Percentiles rank a stretch among this genome's conserved stretches.
phyloP scores from a whole-genome alignment of 257 asterid genomes.

The Leonotis leonurus region DNA sequence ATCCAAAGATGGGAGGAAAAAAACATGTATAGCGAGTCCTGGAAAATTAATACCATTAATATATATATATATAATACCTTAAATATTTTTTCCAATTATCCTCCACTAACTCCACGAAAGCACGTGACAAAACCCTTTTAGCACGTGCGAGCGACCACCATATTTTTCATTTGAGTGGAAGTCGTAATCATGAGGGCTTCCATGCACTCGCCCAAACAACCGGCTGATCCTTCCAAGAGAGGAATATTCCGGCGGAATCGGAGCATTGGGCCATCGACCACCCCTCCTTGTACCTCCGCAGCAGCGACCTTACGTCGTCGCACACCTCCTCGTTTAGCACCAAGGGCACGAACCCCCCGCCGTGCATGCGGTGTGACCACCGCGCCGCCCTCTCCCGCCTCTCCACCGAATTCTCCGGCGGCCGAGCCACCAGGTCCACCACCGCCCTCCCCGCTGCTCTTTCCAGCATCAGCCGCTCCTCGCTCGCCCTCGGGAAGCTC shows the following conservation, averaged over 20 bases:
- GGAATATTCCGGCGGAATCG: constrained; percentile 85
- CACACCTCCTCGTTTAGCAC: constrained; percentile 76
- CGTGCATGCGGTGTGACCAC: constrained; percentile 74
- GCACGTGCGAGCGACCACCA: constrained; percentile 29
- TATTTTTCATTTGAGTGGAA: background rate
- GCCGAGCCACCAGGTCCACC: constrained; percentile 77
- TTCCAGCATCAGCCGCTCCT: constrained; percentile 89
- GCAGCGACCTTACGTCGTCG: constrained; percentile 80
- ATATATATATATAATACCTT: constrained; percentile 20
- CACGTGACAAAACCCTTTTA: constrained; percentile 33
- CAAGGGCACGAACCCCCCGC: constrained; percentile 45
- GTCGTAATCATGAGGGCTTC: constrained; percentile 49
- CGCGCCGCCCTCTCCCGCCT: constrained; percentile 72
- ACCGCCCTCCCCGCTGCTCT: constrained; percentile 80
- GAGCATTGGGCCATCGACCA: constrained; percentile 77
- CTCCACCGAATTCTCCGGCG: constrained; percentile 60
- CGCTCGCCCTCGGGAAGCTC: constrained; percentile 56
- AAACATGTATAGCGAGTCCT: background rate
- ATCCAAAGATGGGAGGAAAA: constrained; percentile 11
- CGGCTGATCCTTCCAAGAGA: constrained; percentile 89
- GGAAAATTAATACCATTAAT: background rate
- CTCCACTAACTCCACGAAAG: constrained; percentile 13
- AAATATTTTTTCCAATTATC: constrained; percentile 16
- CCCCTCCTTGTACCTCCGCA: constrained; percentile 91
- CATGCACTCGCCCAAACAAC: constrained; percentile 99